A percentile compares a stretch with the other conserved stretches of the same genome.
Evolutionary conservation across 148 eudicot species (phyloP).

Genomic region (Camellia japonica): DNA sequence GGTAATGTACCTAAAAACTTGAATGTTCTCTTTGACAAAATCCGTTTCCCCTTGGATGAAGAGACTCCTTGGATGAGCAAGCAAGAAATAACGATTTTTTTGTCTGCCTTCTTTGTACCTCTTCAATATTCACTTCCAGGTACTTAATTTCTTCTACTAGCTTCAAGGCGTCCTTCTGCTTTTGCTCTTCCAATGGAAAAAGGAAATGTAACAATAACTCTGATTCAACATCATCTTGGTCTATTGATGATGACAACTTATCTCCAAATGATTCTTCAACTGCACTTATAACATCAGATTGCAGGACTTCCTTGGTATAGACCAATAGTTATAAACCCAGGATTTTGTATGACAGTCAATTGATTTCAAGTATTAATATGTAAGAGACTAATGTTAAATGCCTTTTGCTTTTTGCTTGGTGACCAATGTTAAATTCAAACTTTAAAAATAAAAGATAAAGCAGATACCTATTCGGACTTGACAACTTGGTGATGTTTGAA

Average conservation of each 20-base stretch:
- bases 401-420: not conserved
- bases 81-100: conserved; percentile 28
- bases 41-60: conserved; percentile 25
- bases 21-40: conserved; percentile 18
- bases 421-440: conserved; percentile 4
- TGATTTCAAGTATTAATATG: not conserved
- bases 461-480: no score
- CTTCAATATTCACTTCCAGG: conserved; percentile 74
- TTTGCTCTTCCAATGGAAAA: conserved; percentile 52
- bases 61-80: conserved; percentile 24
- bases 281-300: conserved; percentile 63
- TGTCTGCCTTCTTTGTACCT: conserved; percentile 55
- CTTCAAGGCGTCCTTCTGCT: conserved; percentile 56
- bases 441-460: not conserved
- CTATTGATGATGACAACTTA: conserved; percentile 44
- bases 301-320: conserved; percentile 54
- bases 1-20: conserved; percentile 17
- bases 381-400: not conserved
- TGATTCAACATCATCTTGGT: conserved; percentile 69
- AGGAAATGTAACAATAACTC: conserved; percentile 70
- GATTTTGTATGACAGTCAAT: not conserved
- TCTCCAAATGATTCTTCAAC: conserved; percentile 49
- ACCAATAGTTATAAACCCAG: conserved; percentile 15
- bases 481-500: conserved; percentile 9
- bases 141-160: conserved; percentile 38